Conservation (phyloP, 176 grass and related monocot genomes). For the Juncus inflexus region DNA sequence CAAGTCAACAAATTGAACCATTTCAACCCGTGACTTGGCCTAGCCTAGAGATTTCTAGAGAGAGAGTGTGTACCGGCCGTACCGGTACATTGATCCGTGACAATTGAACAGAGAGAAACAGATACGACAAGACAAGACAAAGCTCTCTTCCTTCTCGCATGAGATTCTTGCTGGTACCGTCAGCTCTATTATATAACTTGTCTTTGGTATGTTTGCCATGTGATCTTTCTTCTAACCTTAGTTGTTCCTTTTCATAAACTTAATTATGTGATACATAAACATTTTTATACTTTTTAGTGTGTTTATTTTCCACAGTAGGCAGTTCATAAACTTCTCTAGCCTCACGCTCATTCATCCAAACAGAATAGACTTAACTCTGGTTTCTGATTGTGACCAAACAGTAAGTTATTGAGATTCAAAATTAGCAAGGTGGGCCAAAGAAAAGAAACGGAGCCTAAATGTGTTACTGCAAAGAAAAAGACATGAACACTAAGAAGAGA, state of each 20-base stretch:
- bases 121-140: background rate
- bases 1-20: background rate
- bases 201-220: constrained; percentile 19
- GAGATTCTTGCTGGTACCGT: background rate
- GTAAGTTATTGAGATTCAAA: constrained; percentile 2
- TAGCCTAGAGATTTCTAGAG: background rate
- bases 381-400: background rate
- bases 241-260: too few relatives aligned
- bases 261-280: too few relatives aligned
- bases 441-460: background rate
- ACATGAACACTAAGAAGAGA: constrained; percentile 9
- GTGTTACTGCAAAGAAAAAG: constrained; percentile 10
- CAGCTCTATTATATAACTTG: constrained; percentile 2
- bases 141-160: background rate
- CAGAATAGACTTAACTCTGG: background rate
- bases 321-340: too few relatives aligned
- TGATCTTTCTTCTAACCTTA: constrained; percentile 7
- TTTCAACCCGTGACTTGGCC: constrained; percentile 20
- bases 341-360: background rate
- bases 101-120: background rate
- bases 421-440: constrained; percentile 17
- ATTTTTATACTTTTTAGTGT: background rate
- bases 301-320: background rate
- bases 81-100: constrained; percentile 17
- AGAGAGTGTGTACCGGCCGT: background rate